A percentile compares a stretch with the other conserved stretches of the same genome.
These are phyloP conservation scores for Prinsepia uniflora DNA, from an alignment of 306 rosid species.

Conservation along the genomic window DNA sequence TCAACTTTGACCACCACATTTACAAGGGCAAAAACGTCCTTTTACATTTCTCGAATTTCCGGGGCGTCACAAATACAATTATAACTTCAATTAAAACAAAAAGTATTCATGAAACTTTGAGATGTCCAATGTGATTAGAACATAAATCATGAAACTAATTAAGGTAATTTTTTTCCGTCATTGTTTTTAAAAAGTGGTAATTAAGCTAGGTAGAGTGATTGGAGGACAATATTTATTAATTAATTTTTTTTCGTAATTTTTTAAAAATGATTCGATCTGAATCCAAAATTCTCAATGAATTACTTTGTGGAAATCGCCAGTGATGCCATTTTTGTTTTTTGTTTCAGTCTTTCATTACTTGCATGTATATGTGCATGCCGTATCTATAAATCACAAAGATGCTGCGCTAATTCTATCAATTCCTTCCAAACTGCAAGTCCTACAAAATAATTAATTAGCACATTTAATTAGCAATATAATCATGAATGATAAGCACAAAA, in stretches of 20 bases:
- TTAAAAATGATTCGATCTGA: not conserved
- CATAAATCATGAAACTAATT: slow-evolving; percentile 1
- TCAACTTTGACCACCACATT: no score
- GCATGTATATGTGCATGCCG: slow-evolving; percentile 13
- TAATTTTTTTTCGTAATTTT: not conserved
- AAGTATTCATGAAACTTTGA: no score
- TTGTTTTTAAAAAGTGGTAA: not conserved
- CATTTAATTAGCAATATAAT: no score
- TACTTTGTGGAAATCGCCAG: slow-evolving; percentile 15
- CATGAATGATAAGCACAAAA: no score
- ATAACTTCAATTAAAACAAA: not conserved
- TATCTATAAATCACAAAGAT: slow-evolving; percentile 6
- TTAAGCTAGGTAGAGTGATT: not conserved
- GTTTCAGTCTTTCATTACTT: slow-evolving; percentile 1
- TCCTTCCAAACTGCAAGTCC: no score
- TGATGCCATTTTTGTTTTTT: slow-evolving; percentile 7
- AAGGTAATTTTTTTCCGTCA: not conserved
- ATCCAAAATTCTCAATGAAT: not conserved
- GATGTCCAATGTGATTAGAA: not conserved
- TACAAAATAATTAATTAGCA: no score
- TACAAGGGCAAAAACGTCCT: no score
- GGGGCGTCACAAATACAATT: no score
- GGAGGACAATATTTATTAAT: not conserved
- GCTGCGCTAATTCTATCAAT: not conserved
- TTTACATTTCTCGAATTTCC: no score